Base-by-base conservation (phyloP, 805 yeast species). In the Suhomyces kilbournensis region DNA sequence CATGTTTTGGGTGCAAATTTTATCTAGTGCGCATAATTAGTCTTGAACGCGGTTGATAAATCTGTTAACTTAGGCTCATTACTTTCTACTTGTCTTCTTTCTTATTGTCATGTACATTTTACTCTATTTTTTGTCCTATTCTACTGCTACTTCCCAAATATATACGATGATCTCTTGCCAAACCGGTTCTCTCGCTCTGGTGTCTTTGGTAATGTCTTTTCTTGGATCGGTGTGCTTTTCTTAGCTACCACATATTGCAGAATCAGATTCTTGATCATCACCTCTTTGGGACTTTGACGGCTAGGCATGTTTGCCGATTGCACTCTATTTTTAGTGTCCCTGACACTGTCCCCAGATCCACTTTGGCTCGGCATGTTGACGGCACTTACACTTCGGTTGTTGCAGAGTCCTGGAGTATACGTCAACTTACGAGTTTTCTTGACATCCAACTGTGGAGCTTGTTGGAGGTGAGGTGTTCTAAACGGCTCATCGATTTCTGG, bases 131-230 rank as follows among this genome's bases (percentile, higher is more conserved):
- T 30, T n/a, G 17, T 32, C 15, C 17, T n/a, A 17, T 19, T 19
- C 22, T 17, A 10, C 17, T 35, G n/a, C 17, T 35, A 2, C 42
- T 38, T 5, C 42, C 22, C 42, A 17, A 38, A 42, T 19, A 47
- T 15, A 40, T 38, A 42, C 42, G 23, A 34, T 15, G 46, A 10
- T 19, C 50, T 19, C 14, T 53, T 23, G 6, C 53, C 53, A 38
- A 47, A 43, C 23, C 53, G 28, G 15, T 47, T 47, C 38, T 50
- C 44, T 47, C 55, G 22, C 14, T 45, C 47, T 23, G 38, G 46
- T n/a, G 49, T 40, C 22, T 20, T 28, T 12, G 50, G 50, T n/a
- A 47, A 35, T n/a, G 35, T 23, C 25, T 47, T 46, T 15, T 22
- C 15, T 20, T 17, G 3, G 4, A 5, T 19, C 30, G 47, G 23